Base-by-base conservation (phyloP, 2,329 filamentous ascomycete genomes). In the Fulvia fulva region DNA sequence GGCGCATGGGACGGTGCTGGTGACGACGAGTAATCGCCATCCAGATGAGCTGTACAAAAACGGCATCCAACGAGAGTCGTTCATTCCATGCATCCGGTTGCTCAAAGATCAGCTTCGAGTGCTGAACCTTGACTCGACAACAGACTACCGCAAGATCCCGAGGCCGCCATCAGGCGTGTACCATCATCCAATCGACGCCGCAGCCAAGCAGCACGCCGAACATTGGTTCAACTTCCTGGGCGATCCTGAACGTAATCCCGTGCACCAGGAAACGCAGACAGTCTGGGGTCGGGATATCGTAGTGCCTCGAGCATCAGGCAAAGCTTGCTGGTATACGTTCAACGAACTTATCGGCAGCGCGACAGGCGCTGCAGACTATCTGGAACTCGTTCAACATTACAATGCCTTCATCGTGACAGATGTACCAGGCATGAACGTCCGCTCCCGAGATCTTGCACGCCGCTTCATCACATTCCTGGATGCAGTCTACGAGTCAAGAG, bases 401-500 rank as follows among this genome's bases (percentile, higher is more conserved):
- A 88, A 97, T 61, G 87, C 92, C 1, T 97, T 99, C 70, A 85
- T 99, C 63, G 84, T 99, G 9, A 96, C 91, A 0, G 89, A 92
- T 53, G 87, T 97, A 1, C 94, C 94, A 0, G 62, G 59, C 37
- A 64, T 64, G 62, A 94, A 88, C 43, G 84, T 91, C 64, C 85
- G 85, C 55, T 86, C 91, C 70, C 85, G 94, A 21, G 94, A 99
- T 76, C 81, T 96, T 41, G 94, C 94, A 0, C 81, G 94, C 12
- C 83, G 94, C 5, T 97, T 99, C 75, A 99, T 99, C 73, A 99
- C 93, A 0, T 97, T 99, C 67, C 90, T 99, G 64, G 94, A 99
- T 72, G 93, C 94, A 5, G 88, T 97, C 4, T 99, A 99, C 71
- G 94, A 99, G 75, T 81, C 82, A 26, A 84, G 93, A 74, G 92